These are phyloP conservation scores for Verticillium nubilum DNA, from an alignment of 2,329 filamentous ascomycete species.

Conservation along the genomic window DNA sequence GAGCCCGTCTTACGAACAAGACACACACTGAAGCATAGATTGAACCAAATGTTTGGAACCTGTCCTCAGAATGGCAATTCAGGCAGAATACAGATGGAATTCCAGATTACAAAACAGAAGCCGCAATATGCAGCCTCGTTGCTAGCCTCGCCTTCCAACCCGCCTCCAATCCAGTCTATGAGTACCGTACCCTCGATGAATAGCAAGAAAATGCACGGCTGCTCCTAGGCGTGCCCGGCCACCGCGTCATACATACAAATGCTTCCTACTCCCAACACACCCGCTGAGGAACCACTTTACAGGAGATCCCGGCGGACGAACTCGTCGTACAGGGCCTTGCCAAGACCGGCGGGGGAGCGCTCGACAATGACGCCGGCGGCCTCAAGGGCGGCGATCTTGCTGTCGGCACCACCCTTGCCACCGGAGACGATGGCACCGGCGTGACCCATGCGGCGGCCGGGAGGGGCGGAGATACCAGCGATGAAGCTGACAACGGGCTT, in stretches of 20 bases:
- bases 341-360: conserved; percentile 84
- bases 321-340: conserved; percentile 90
- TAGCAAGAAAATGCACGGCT: background rate
- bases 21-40: background rate
- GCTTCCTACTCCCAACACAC: conserved; percentile 5
- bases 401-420: conserved; percentile 96
- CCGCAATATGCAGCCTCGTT: background rate
- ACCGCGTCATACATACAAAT: conserved; percentile 11
- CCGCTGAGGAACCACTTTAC: conserved; percentile 44
- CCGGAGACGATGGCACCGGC: conserved; percentile 96
- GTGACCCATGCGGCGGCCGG: conserved; percentile 96
- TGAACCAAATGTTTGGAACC: background rate
- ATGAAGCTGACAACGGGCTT: conserved; percentile 99
- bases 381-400: conserved; percentile 95
- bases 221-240: conserved; percentile 4
- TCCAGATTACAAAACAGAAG: background rate
- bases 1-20: background rate
- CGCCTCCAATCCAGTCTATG: conserved; percentile 1
- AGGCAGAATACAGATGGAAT: conserved; percentile 1
- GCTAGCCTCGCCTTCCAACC: background rate
- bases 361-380: conserved; percentile 92
- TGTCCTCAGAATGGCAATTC: background rate
- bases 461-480: conserved; percentile 94
- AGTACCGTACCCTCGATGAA: background rate
- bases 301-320: conserved; percentile 95